Evolutionary conservation across 768 basidiomycete species (phyloP).

Genomic region (Macrolepiota dolichaula): DNA sequence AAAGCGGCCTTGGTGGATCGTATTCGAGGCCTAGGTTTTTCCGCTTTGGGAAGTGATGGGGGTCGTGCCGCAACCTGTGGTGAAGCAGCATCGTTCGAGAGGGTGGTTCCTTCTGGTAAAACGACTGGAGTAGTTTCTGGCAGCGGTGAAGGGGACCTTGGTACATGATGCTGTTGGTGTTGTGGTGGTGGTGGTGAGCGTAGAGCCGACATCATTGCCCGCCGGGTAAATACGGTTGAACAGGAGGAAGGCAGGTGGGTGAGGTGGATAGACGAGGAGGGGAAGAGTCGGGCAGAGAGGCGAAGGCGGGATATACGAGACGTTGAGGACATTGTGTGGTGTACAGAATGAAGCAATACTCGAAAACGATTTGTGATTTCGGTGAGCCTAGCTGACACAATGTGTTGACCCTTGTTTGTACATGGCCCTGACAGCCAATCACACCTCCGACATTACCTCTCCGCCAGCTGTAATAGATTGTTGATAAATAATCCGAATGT

Average conservation of each 20-base stretch:
- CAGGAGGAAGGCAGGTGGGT: conserved; percentile 29
- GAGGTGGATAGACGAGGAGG: conserved; percentile 26
- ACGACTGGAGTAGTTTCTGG: conserved; percentile 11
- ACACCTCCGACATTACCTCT: conserved; percentile 8
- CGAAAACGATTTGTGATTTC: conserved; percentile 1
- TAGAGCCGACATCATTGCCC: conserved; percentile 68
- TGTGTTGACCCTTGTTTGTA: conserved; percentile 23
- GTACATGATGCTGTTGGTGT: conserved; percentile 34
- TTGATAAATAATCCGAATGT: not conserved
- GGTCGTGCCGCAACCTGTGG: conserved; percentile 73
- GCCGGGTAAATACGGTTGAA: conserved; percentile 36
- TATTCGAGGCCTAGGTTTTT: conserved; percentile 62
- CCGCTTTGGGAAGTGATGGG: conserved; percentile 62
- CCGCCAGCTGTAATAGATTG: not conserved
- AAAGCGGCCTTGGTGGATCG: conserved; percentile 76
- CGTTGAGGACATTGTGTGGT: conserved; percentile 12
- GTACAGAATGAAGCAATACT: not conserved
- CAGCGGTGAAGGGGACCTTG: conserved; percentile 5
- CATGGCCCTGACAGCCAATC: conserved; percentile 24
- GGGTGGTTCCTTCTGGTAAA: conserved; percentile 6
- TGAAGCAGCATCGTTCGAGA: conserved; percentile 59
- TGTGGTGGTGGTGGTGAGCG: conserved; percentile 31
- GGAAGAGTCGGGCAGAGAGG: conserved; percentile 21
- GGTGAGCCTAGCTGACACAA: conserved; percentile 11
- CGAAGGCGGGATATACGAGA: conserved; percentile 14